Conservation (phyloP, 73 alveolate genomes). For the Paramecium octaurelia region DNA sequence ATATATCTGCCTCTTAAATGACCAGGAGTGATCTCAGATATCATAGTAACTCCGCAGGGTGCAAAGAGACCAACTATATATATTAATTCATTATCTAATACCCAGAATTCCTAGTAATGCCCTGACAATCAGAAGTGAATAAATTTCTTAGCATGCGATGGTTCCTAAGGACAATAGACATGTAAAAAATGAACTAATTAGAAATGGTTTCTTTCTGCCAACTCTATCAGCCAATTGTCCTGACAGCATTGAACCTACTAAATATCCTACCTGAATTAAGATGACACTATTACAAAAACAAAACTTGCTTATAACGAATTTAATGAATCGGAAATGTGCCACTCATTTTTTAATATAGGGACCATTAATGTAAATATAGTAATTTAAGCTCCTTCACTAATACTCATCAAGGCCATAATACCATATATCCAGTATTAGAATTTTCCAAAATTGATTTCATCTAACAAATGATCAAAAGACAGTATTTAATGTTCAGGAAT, state of each 20-base stretch:
- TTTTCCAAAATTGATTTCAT: constrained; percentile 44
- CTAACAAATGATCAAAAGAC: constrained; percentile 53
- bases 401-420: constrained; percentile 57
- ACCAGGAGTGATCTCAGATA: constrained; percentile 56
- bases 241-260: constrained; percentile 43
- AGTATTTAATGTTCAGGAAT: constrained; percentile 40
- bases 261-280: constrained; percentile 47
- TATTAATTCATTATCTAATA: neutral
- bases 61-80: constrained; percentile 55
- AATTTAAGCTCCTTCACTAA: constrained; percentile 60
- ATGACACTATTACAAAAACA: neutral
- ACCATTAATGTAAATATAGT: constrained; percentile 60
- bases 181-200: constrained; percentile 52
- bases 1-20: constrained; percentile 62
- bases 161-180: constrained; percentile 19
- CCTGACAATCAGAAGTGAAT: constrained; percentile 39
- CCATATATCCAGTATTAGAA: constrained; percentile 46
- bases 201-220: constrained; percentile 59
- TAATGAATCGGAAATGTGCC: constrained; percentile 50
- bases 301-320: constrained; percentile 58
- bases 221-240: constrained; percentile 60
- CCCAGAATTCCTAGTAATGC: constrained; percentile 54
- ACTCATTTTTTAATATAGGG: constrained; percentile 59
- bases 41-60: constrained; percentile 55
- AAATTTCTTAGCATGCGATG: neutral